Conservation (phyloP, 257 asterid genomes). For the Hygrophila difformis region DNA sequence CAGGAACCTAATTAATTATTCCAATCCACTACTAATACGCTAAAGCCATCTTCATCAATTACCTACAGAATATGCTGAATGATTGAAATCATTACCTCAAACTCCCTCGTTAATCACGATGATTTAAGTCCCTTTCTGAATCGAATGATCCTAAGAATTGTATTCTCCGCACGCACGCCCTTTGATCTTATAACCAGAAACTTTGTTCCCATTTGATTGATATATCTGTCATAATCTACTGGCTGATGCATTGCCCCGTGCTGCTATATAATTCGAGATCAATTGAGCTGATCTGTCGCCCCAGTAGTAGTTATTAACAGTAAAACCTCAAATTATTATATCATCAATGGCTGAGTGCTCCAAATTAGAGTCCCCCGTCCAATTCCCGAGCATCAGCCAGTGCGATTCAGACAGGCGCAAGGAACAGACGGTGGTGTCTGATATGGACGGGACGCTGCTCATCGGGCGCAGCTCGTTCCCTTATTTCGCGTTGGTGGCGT, state of each 20-base stretch:
- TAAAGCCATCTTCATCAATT: too few relatives aligned
- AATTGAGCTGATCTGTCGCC: too few relatives aligned
- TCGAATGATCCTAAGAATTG: slow-evolving; percentile 12
- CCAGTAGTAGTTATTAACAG: too few relatives aligned
- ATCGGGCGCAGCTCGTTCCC: slow-evolving; percentile 56
- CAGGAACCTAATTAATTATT: too few relatives aligned
- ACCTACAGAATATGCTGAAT: slow-evolving; percentile 12
- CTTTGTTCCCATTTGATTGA: slow-evolving; percentile 22
- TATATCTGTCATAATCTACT: too few relatives aligned
- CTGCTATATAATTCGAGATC: too few relatives aligned
- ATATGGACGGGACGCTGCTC: slow-evolving; percentile 62
- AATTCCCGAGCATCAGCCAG: slow-evolving; percentile 26
- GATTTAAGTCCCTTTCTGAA: neutral
- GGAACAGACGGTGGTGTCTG: slow-evolving; percentile 40
- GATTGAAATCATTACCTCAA: slow-evolving; percentile 11
- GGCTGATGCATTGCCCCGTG: too few relatives aligned
- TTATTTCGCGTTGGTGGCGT: slow-evolving; percentile 63
- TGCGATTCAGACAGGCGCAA: slow-evolving; percentile 39
- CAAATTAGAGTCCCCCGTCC: neutral
- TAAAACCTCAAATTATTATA: too few relatives aligned
- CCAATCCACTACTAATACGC: too few relatives aligned
- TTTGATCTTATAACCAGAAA: slow-evolving; percentile 23
- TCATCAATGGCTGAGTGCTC: slow-evolving; percentile 19
- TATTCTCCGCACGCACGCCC: slow-evolving; percentile 16
- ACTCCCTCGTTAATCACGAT: slow-evolving; percentile 24